Evolutionary conservation across 148 eudicot species (phyloP), one percentile per base, ranked within the genome.

Genomic region (Rhododendron kiyosumense): DNA sequence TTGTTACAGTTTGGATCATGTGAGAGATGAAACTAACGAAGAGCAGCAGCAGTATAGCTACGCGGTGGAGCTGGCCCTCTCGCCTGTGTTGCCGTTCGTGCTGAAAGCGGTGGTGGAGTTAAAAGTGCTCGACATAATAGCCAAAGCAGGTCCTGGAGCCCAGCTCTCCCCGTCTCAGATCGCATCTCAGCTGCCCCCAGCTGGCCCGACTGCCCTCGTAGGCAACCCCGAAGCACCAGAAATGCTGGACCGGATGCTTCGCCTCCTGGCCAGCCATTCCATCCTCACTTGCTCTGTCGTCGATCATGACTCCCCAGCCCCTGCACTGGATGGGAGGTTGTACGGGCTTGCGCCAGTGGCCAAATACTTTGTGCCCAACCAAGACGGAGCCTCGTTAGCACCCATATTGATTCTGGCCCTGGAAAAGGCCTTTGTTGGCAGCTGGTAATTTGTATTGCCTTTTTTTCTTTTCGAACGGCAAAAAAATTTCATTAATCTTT

Each of bases 211-310:
- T 81, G 7, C 74, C 17, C 74, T 28, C 5, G 32, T 26, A 9
- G 28, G 30, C 8, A 89, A 88, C 78, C 93, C 91, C 3, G 83
- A 84, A 3, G 92, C 93, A n/a, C 54, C 92, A 1, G 49, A 75
- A 43, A 86, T 88, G 89, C 74, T 91, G 79, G 91, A 91, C 20
- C 87, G 91, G 67, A 89, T 92, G 88, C 92, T 92, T 18, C 84
- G 92, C 2, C 85, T 90, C 11, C 89, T 89, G 22, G 89, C 90
- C 0, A 51, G 82, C 24, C 79, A 85, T 52, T 87, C 91, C 2
- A 36, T 92, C 0, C 84, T 91, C 26, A 88, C 84, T 75, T 87
- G 87, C 85, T 43, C 61, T 6, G 1, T 26, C 12, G 3, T 10
- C 3, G 30, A 69, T 20, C 5, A 38, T 73, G 15, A 32, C 14